phyloP scores from a whole-genome alignment of 352 stramenopile species.

The Chrysophaeum taylorii region DNA sequence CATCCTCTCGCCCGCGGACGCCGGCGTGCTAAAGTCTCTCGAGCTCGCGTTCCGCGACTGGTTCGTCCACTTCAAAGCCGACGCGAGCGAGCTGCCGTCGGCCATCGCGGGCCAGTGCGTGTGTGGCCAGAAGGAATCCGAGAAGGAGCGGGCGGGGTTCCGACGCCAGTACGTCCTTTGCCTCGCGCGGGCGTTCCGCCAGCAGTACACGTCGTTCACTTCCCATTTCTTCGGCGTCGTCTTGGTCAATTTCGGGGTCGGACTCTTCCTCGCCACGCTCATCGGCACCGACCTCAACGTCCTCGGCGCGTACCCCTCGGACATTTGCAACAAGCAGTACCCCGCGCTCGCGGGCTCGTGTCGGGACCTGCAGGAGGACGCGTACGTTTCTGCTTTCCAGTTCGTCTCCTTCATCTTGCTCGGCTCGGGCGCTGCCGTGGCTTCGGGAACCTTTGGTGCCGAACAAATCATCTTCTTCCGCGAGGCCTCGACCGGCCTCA shows the following conservation, averaged over 20 bases:
- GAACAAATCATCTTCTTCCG: background rate
- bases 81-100: too few relatives aligned
- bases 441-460: background rate
- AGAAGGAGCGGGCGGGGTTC: background rate
- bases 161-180: background rate
- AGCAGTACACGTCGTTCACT: background rate
- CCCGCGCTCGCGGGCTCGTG: background rate
- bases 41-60: too few relatives aligned
- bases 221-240: background rate
- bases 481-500: background rate
- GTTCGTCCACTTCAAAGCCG: too few relatives aligned
- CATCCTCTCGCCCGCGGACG: too few relatives aligned
- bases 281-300: too few relatives aligned
- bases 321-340: constrained; percentile 8
- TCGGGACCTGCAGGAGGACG: background rate
- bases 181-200: background rate
- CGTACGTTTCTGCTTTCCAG: background rate
- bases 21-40: background rate
- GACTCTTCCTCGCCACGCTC: background rate
- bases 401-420: background rate
- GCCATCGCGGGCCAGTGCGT: background rate
- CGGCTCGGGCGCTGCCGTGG: background rate
- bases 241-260: background rate
- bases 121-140: background rate
- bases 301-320: background rate